Percentiles rank a stretch among this genome's conserved stretches.
Conservation (phyloP, 1,139 yeast genomes). For the Sugiyamaella neomexicana region DNA sequence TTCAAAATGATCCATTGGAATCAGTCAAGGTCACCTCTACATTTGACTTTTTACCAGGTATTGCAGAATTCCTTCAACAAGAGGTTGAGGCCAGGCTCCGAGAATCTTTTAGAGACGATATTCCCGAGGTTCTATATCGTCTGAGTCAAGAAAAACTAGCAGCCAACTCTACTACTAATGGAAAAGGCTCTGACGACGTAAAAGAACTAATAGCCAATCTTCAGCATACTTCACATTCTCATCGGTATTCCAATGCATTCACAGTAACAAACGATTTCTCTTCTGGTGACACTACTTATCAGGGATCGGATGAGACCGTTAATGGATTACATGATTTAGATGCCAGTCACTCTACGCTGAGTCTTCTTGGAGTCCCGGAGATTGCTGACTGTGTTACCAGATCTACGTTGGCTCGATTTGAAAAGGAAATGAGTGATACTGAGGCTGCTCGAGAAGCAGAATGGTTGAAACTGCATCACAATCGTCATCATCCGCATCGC, state of each 20-base stretch:
- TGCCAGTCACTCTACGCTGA: slow-evolving; percentile 16
- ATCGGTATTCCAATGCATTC: slow-evolving; percentile 9
- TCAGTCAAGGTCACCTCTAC: slow-evolving; percentile 72
- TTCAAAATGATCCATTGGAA: slow-evolving; percentile 74
- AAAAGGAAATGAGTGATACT: slow-evolving; percentile 1
- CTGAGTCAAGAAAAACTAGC: slow-evolving; percentile 36
- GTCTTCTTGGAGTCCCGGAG: neutral
- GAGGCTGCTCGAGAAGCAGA: slow-evolving; percentile 5
- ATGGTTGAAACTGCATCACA: neutral
- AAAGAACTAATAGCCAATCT: slow-evolving; percentile 15
- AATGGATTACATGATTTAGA: slow-evolving; percentile 14
- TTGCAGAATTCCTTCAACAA: slow-evolving; percentile 64
- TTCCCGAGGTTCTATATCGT: slow-evolving; percentile 73
- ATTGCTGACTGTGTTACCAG: slow-evolving; percentile 16
- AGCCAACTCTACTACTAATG: neutral
- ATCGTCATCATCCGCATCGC: slow-evolving; percentile 1
- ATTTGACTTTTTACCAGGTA: slow-evolving; percentile 72
- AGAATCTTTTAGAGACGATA: slow-evolving; percentile 71
- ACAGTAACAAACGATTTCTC: neutral
- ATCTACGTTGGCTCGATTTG: slow-evolving; percentile 14
- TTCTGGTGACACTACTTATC: neutral
- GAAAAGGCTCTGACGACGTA: neutral
- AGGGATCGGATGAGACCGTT: slow-evolving; percentile 14
- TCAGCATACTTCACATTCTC: slow-evolving; percentile 16
- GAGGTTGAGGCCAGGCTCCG: slow-evolving; percentile 70